Evolutionary conservation across 352 stramenopile genomes (phyloP), one percentile per base, ranked within the genome.

Genomic region (Phytophthora pseudosyringae): DNA sequence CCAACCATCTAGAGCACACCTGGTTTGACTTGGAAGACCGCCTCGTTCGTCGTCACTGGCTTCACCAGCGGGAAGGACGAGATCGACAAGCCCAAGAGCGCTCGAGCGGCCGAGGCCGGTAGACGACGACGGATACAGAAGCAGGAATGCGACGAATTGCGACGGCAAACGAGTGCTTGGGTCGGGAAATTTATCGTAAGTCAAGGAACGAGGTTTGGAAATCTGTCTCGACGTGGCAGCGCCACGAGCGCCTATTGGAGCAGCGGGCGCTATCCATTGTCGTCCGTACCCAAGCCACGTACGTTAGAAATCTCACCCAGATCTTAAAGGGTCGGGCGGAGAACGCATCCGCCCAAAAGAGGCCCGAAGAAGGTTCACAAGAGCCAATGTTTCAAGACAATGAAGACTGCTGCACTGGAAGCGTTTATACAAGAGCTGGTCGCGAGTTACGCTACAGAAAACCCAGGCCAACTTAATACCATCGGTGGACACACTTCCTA

Each of bases 91-190:
- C n/a, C 15, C n/a, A 44, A 25, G 38, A 44, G 18, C 15, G 5
- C 15, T n/a, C 5, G 25, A 44, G 38, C 38, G n/a, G 12, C 38
- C 2, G 38, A 44, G 15, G 38, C 38, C 15, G 38, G 5, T 26
- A 26, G 38, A 44, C 38, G 38, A 11, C 38, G 38, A 44, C 38
- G 38, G 38, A 26, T 44, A 44, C 15, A 44, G n/a, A 44, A 44
- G n/a, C 38, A 1, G 18, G 38, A 44, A 13, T 15, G 38, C 38
- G 38, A 44, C 26, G 38, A 26, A 44, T 44, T 44, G 15, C 38
- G 38, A 13, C 38, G n/a, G 15, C 15, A 44, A n/a, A 9, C 38
- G 10, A 15, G 38, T n/a, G n/a, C n/a, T n/a, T n/a, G n/a, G n/a
- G n/a, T n/a, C n/a, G n/a, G n/a, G n/a, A n/a, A n/a, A n/a, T n/a